phyloP scores from a whole-genome alignment of 441 rosid species.

The Corymbia calophylla region DNA sequence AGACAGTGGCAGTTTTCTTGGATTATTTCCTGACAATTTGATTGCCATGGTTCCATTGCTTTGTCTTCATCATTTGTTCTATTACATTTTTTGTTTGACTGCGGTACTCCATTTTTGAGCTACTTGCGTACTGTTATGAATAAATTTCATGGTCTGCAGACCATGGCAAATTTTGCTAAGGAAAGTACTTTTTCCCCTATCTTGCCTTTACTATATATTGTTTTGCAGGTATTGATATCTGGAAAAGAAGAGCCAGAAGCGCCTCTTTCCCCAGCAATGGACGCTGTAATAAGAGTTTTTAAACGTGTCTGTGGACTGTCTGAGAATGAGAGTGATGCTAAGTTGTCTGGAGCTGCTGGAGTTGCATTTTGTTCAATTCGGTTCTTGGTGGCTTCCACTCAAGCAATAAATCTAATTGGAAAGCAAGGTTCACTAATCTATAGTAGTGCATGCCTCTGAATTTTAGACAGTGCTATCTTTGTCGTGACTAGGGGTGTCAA shows the following conservation, averaged over 20 bases:
- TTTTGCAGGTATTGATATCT: constrained; percentile 60
- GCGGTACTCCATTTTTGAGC: not conserved
- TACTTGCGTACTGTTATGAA: not conserved
- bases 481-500: not conserved
- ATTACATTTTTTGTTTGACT: not conserved
- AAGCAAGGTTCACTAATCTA: constrained; percentile 69
- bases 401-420: constrained; percentile 87
- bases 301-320: constrained; percentile 65
- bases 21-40: not conserved
- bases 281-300: constrained; percentile 63
- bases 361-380: constrained; percentile 53
- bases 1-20: not conserved
- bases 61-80: not conserved
- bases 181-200: not conserved
- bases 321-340: constrained; percentile 36
- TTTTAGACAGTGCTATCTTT: not conserved
- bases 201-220: not conserved
- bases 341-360: constrained; percentile 28
- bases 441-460: not conserved
- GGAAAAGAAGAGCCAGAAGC: constrained; percentile 85
- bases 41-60: not conserved
- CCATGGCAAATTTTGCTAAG: not conserved
- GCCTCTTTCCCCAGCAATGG: constrained; percentile 79
- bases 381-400: constrained; percentile 73
- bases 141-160: not conserved